Conservation (phyloP, 345 rosid genomes). For the Anastatica hierochuntica region DNA sequence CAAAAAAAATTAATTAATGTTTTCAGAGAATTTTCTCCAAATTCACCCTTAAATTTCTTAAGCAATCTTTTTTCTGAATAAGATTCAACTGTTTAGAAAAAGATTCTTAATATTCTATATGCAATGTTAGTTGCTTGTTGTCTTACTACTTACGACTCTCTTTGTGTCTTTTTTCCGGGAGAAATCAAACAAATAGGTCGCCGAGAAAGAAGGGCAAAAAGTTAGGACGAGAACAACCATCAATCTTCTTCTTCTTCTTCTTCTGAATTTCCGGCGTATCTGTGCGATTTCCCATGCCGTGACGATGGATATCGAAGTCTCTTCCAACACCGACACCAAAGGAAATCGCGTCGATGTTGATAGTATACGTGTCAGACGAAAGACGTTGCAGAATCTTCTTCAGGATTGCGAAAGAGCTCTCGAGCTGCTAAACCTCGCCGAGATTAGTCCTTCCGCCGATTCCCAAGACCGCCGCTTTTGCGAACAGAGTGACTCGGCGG, state of each 20-base stretch:
- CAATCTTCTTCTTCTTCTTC: not conserved
- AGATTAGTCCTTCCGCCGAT: not conserved
- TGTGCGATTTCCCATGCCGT: not conserved
- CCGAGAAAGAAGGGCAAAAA: not conserved
- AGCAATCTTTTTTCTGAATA: too few relatives aligned
- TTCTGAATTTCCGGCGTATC: not conserved
- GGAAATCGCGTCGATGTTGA: too few relatives aligned
- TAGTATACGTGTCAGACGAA: conserved; percentile 49
- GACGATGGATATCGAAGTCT: not conserved
- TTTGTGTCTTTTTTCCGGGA: not conserved
- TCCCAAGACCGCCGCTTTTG: conserved; percentile 10
- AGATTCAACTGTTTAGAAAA: too few relatives aligned
- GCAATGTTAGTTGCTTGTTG: too few relatives aligned
- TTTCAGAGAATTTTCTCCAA: too few relatives aligned
- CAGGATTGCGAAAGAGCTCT: conserved; percentile 78
- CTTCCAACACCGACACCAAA: conserved; percentile 5
- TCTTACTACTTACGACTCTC: not conserved
- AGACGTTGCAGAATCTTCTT: conserved; percentile 54
- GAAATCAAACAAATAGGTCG: not conserved
- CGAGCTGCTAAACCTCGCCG: conserved; percentile 30
- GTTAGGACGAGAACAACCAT: not conserved
- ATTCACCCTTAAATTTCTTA: too few relatives aligned
- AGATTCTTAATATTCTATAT: too few relatives aligned
- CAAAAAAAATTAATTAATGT: too few relatives aligned
- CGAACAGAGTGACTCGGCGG: not conserved